A percentile compares a stretch with the other conserved stretches of the same genome.
Conservation (phyloP, 805 yeast species). For the Tetrapisispora iriomotensis region DNA sequence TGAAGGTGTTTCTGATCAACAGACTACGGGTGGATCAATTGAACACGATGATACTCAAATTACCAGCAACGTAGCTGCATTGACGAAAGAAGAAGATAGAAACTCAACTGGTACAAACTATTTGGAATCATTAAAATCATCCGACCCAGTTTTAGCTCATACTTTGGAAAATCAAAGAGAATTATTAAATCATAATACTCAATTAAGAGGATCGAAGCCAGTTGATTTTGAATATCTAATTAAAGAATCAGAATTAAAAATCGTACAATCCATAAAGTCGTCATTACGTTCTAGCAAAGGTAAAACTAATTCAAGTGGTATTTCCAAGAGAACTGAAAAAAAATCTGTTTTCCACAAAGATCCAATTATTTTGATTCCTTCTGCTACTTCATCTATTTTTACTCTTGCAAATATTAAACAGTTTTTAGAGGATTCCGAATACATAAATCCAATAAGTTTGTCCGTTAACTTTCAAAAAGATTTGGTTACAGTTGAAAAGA, state of each 20-base stretch:
- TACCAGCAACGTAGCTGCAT: not conserved
- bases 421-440: conserved; percentile 65
- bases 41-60: not conserved
- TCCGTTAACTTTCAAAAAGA: conserved; percentile 27
- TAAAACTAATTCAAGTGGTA: conserved; percentile 10
- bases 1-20: not conserved
- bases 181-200: conserved; percentile 48
- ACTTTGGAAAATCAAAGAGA: conserved; percentile 36
- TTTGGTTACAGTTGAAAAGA: conserved; percentile 25
- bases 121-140: conserved; percentile 12
- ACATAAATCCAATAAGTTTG: conserved; percentile 40
- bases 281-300: conserved; percentile 19
- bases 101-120: not conserved
- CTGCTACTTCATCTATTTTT: conserved; percentile 66
- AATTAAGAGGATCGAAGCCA: conserved; percentile 55
- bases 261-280: conserved; percentile 43
- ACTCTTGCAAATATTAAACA: conserved; percentile 56
- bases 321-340: conserved; percentile 2
- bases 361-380: conserved; percentile 69
- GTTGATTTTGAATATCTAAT: conserved; percentile 60
- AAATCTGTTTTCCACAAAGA: conserved; percentile 25
- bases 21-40: not conserved
- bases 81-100: not conserved
- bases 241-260: conserved; percentile 52
- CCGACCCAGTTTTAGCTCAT: conserved; percentile 26